Conservation (phyloP, 2,329 filamentous ascomycete species). For the Fusarium buharicum region DNA sequence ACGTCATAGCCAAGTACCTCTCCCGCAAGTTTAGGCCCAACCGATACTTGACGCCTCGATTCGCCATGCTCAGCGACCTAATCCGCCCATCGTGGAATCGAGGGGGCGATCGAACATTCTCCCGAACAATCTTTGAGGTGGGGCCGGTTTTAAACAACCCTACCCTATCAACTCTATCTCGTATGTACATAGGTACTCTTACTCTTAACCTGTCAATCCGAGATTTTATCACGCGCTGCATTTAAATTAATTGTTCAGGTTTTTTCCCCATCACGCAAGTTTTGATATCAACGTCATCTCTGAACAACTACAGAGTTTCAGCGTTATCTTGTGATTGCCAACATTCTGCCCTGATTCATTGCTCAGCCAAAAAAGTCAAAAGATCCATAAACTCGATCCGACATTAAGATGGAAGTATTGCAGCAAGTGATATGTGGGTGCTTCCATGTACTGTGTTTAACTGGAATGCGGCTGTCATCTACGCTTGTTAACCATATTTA, state of each 20-base stretch:
- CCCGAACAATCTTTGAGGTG: conserved; percentile 16
- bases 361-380: neutral
- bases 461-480: neutral
- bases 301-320: neutral
- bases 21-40: neutral
- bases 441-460: neutral
- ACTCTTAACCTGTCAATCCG: no score
- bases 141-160: conserved; percentile 10
- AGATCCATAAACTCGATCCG: neutral
- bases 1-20: conserved; percentile 5
- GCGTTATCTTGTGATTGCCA: neutral
- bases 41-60: conserved; percentile 22
- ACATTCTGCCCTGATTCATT: neutral
- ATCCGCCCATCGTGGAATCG: conserved; percentile 31
- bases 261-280: conserved; percentile 12
- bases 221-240: conserved; percentile 1
- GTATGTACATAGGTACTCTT: neutral
- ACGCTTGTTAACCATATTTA: neutral
- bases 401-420: neutral
- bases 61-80: conserved; percentile 12
- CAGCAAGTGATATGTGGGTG: conserved; percentile 3
- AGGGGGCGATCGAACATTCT: conserved; percentile 30
- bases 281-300: conserved; percentile 27
- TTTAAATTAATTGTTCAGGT: conserved; percentile 15
- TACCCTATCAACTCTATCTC: conserved; percentile 2